A percentile compares a stretch with the other conserved stretches of the same genome.
phyloP scores from a whole-genome alignment of 441 rosid species.

The Pelargonium myrrhifolium region DNA sequence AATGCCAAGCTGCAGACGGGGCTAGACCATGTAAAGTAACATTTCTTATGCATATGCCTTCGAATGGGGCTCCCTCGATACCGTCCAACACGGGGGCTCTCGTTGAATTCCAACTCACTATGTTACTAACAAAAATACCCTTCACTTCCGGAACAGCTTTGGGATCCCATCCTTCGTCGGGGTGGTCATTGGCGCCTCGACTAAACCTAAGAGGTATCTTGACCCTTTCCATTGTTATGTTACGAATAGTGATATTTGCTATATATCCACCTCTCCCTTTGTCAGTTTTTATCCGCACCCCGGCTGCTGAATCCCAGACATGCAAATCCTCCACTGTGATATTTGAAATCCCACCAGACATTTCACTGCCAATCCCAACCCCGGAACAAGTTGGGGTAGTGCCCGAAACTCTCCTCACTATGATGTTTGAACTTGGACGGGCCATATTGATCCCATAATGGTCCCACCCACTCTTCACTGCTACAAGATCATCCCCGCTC shows the following conservation, averaged over 20 bases:
- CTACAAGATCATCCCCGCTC: constrained; percentile 94
- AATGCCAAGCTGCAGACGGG: constrained; percentile 18
- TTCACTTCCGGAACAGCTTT: constrained; percentile 22
- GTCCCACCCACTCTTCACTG: constrained; percentile 96
- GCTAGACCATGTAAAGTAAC: constrained; percentile 11
- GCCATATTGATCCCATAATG: constrained; percentile 80
- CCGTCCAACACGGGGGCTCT: constrained; percentile 21
- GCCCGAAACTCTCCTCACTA: constrained; percentile 68
- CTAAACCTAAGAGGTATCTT: constrained; percentile 25
- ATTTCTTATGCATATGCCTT: constrained; percentile 22
- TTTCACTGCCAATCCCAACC: constrained; percentile 89
- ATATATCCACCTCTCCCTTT: constrained; percentile 85
- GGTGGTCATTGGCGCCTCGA: constrained; percentile 25
- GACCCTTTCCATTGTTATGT: constrained; percentile 33
- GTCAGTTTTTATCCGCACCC: constrained; percentile 81
- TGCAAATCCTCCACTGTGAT: constrained; percentile 58
- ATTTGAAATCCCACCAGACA: constrained; percentile 87
- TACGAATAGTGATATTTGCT: constrained; percentile 47
- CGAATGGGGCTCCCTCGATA: constrained; percentile 19
- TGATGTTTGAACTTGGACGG: constrained; percentile 72
- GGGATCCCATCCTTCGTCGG: constrained; percentile 21
- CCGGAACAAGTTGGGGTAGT: constrained; percentile 93
- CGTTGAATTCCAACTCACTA: constrained; percentile 19
- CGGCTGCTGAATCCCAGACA: constrained; percentile 86
- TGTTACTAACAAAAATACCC: constrained; percentile 20